Evolutionary conservation across 1,139 yeast species (phyloP).

Genomic region (Taiozyma sp.): DNA sequence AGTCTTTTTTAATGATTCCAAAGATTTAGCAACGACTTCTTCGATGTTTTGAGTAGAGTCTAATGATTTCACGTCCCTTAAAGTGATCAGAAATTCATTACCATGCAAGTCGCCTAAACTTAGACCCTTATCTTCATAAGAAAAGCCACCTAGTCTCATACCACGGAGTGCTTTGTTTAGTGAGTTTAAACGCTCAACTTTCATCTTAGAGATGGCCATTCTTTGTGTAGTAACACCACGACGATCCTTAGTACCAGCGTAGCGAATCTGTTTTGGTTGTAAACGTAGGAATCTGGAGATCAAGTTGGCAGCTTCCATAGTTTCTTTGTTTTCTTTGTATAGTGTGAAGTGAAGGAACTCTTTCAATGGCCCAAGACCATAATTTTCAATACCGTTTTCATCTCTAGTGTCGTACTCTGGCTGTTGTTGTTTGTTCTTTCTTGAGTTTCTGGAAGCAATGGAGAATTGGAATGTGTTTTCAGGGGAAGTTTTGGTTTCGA

Average conservation of each 20-base stretch:
- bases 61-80: constrained; percentile 57
- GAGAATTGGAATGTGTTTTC: constrained; percentile 62
- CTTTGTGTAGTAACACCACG: constrained; percentile 94
- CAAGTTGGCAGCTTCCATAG: constrained; percentile 88
- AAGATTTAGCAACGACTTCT: constrained; percentile 44
- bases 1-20: constrained; percentile 51
- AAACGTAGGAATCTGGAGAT: constrained; percentile 69
- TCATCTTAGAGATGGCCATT: constrained; percentile 64
- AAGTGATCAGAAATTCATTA: constrained; percentile 80
- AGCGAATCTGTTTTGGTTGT: constrained; percentile 65
- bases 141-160: constrained; percentile 70
- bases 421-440: constrained; percentile 32
- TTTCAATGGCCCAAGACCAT: constrained; percentile 64
- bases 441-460: constrained; percentile 37
- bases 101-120: constrained; percentile 83
- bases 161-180: constrained; percentile 74
- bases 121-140: constrained; percentile 58
- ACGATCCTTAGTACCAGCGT: constrained; percentile 96
- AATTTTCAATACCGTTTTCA: constrained; percentile 38
- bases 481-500: constrained; percentile 76
- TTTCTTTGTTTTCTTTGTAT: constrained; percentile 93
- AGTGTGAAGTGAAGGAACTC: constrained; percentile 73
- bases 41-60: constrained; percentile 27
- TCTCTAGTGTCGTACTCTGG: constrained; percentile 43
- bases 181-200: constrained; percentile 73